These are phyloP conservation scores for Quercus phellos DNA, from an alignment of 331 rosid species.

Conservation along the genomic window DNA sequence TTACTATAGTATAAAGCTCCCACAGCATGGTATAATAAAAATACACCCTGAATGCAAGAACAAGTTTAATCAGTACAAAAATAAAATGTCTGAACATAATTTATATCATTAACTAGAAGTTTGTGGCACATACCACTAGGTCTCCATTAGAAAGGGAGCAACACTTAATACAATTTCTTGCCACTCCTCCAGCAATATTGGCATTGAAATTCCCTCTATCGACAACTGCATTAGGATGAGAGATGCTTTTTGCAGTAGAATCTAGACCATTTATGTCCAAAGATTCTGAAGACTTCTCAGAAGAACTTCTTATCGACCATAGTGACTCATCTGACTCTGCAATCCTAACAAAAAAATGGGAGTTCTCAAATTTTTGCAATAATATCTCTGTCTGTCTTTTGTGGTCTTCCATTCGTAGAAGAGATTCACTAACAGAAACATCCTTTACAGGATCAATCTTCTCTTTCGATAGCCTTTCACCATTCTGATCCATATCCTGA, in stretches of 20 bases:
- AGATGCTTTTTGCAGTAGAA: constrained; percentile 25
- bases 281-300: constrained; percentile 24
- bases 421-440: constrained; percentile 56
- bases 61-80: background rate
- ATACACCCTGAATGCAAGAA: background rate
- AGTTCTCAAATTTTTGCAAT: constrained; percentile 72
- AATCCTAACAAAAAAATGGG: constrained; percentile 90
- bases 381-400: constrained; percentile 54
- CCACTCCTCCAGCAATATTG: constrained; percentile 65
- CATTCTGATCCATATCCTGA: constrained; percentile 40
- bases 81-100: background rate
- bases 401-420: constrained; percentile 62
- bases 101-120: constrained; percentile 8
- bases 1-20: background rate
- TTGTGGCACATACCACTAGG: constrained; percentile 78
- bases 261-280: constrained; percentile 33
- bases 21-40: background rate
- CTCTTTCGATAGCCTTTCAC: constrained; percentile 33
- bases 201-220: constrained; percentile 82
- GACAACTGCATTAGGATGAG: constrained; percentile 49
- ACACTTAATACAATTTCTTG: constrained; percentile 72
- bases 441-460: constrained; percentile 29
- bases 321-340: constrained; percentile 68
- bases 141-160: constrained; percentile 85
- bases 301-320: constrained; percentile 66